Evolutionary conservation across 1,284 basidiomycete species (phyloP), one percentile per base, ranked within the genome.

Genomic region (Phellopilus nigrolimitatus): DNA sequence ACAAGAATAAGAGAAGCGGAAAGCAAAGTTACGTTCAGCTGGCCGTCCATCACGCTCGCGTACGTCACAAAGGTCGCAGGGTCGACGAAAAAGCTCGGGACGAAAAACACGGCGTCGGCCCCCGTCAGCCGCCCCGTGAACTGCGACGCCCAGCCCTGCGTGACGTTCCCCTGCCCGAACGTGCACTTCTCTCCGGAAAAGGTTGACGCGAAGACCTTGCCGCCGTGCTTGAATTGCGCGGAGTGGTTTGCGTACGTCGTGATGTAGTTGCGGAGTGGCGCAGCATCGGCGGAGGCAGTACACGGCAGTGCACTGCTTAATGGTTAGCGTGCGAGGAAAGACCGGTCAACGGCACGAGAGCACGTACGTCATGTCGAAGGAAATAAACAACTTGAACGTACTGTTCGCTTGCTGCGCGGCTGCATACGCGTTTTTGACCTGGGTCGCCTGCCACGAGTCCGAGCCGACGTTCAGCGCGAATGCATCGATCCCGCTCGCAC

Each of bases 131-230:
- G 73, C 47, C 73, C 67, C 15, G 71, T 65, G 60, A 84, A 84
- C 59, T 84, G 75, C 0, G 68, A 66, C 39, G 64, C 67, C 84
- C 84, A 87, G 38, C 81, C 84, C 1, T 74, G 64, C 2, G 66
- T 57, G 13, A 68, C 68, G 43, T 68, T 76, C 8, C 57, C 64
- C 59, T 78, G 76, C 44, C 88, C 89, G 61, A 91, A 91, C 0
- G 67, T 71, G 63, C 87, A 91, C 40, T 72, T 67, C 57, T 89
- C 82, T n/a, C 90, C 90, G 2, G 87, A 71, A 64, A 93, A 93
- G 1, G 87, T 88, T 0, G 85, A 86, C 1, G 85, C 84, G 45
- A 91, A 76, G 9, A 82, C 76, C 44, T 75, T 76, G 53, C 71
- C 70, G 56, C 75, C 66, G 58, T 77, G 79, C 52, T 70, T 71